Percentiles rank a stretch among this genome's conserved stretches.
Conservation (phyloP, 371 early-diverging fungal species). For the Syncephalis plumigaleata region DNA sequence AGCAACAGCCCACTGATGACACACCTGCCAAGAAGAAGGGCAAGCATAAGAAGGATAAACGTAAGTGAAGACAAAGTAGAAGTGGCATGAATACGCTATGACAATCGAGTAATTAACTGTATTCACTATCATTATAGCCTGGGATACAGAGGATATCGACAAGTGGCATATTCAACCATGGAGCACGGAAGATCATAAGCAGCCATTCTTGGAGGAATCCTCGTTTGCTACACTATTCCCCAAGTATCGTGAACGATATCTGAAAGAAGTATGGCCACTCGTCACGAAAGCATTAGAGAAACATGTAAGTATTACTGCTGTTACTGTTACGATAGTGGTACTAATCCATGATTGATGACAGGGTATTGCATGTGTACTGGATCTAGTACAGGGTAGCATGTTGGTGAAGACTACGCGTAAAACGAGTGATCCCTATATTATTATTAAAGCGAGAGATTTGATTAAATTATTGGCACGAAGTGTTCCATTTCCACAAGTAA, state of each 20-base stretch:
- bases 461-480: constrained; percentile 91
- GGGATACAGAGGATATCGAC: constrained; percentile 90
- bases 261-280: constrained; percentile 90
- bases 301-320: constrained; percentile 26
- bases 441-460: constrained; percentile 93
- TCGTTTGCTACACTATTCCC: constrained; percentile 97
- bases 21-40: too few species aligned
- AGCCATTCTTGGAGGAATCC: constrained; percentile 88
- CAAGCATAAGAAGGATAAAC: too few species aligned
- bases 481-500: constrained; percentile 87
- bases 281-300: constrained; percentile 77
- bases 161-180: constrained; percentile 90
- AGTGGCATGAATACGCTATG: too few species aligned
- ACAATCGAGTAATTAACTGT: too few species aligned
- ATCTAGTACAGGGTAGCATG: constrained; percentile 95
- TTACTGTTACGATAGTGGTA: background rate
- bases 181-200: constrained; percentile 55
- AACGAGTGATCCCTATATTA: constrained; percentile 94
- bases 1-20: too few species aligned
- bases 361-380: constrained; percentile 86
- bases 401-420: constrained; percentile 95
- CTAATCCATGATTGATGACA: constrained; percentile 9
- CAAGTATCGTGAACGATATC: constrained; percentile 93
- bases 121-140: too few species aligned
- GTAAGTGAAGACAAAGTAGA: too few species aligned